A percentile compares a stretch with the other conserved stretches of the same genome.
These are phyloP conservation scores for Carex myosuroides DNA, from an alignment of 176 grass and related monocot genomes.

Conservation along the genomic window DNA sequence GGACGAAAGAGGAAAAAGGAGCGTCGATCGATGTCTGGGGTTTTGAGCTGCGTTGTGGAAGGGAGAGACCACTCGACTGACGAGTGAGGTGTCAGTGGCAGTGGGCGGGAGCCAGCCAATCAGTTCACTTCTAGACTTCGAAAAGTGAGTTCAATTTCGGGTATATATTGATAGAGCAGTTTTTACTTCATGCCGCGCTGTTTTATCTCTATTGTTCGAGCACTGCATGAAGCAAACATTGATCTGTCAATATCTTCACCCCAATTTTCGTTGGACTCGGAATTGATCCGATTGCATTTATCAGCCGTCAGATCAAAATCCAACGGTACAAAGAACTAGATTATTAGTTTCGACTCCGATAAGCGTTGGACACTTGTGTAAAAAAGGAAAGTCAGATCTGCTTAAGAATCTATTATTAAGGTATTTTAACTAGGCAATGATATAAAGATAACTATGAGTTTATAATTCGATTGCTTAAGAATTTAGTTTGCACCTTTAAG, in stretches of 20 bases:
- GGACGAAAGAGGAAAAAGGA: background rate
- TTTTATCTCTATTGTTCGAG: too few species aligned
- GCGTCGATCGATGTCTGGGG: background rate
- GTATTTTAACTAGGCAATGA: too few species aligned
- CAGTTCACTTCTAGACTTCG: background rate
- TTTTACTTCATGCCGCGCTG: too few species aligned
- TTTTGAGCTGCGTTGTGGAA: background rate
- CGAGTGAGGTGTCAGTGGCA: background rate
- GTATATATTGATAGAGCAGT: too few species aligned
- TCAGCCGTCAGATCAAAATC: background rate
- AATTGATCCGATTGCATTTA: background rate
- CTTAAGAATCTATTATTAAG: too few species aligned
- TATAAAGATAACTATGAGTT: too few species aligned
- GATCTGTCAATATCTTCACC: too few species aligned
- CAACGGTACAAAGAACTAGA: background rate
- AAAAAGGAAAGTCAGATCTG: background rate
- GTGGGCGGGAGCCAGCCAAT: slow-evolving; percentile 13
- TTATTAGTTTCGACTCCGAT: background rate
- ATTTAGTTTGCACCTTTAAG: too few species aligned
- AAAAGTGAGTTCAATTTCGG: background rate
- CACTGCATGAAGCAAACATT: too few species aligned
- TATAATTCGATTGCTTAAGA: too few species aligned
- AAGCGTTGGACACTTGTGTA: background rate
- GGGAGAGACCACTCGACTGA: background rate
- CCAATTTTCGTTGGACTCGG: background rate